Percentiles rank a stretch among this genome's conserved stretches.
Conservation (phyloP, 768 basidiomycete species). For the Pisolithus microcarpus region DNA sequence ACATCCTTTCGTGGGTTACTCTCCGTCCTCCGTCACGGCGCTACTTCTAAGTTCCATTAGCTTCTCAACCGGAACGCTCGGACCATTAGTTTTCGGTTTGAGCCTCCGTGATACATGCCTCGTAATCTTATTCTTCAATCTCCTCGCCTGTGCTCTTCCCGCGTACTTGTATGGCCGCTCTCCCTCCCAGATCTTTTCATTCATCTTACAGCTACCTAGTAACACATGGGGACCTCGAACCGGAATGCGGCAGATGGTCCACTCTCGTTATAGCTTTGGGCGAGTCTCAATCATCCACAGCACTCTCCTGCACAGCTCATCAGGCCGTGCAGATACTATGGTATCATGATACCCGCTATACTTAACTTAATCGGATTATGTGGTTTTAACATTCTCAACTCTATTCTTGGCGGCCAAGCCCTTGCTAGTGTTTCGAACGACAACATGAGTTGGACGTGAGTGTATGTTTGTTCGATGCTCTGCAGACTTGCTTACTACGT, state of each 20-base stretch:
- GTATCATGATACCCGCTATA: slow-evolving; percentile 42
- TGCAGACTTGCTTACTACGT: slow-evolving; percentile 5
- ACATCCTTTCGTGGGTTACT: slow-evolving; percentile 44
- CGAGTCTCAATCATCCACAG: slow-evolving; percentile 35
- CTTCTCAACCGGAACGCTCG: slow-evolving; percentile 63
- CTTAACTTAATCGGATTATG: slow-evolving; percentile 55
- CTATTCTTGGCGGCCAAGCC: slow-evolving; percentile 64
- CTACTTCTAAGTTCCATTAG: slow-evolving; percentile 23
- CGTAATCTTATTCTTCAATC: slow-evolving; percentile 61
- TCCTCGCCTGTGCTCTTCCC: slow-evolving; percentile 51
- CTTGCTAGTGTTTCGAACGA: slow-evolving; percentile 49
- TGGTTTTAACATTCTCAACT: slow-evolving; percentile 60
- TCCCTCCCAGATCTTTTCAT: background rate
- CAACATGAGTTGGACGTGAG: slow-evolving; percentile 45
- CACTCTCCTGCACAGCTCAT: background rate
- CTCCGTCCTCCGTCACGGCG: background rate
- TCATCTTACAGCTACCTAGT: slow-evolving; percentile 19
- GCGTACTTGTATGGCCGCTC: slow-evolving; percentile 47
- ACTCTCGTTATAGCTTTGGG: slow-evolving; percentile 57
- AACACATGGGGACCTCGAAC: slow-evolving; percentile 73
- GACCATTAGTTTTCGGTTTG: slow-evolving; percentile 55
- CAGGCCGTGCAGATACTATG: slow-evolving; percentile 38
- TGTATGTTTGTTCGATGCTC: slow-evolving; percentile 6
- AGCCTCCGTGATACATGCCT: slow-evolving; percentile 57
- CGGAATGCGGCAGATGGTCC: slow-evolving; percentile 78